Evolutionary conservation across 805 yeast species (phyloP), one percentile per base, ranked within the genome.

Genomic region (Lipomyces starkeyi): DNA sequence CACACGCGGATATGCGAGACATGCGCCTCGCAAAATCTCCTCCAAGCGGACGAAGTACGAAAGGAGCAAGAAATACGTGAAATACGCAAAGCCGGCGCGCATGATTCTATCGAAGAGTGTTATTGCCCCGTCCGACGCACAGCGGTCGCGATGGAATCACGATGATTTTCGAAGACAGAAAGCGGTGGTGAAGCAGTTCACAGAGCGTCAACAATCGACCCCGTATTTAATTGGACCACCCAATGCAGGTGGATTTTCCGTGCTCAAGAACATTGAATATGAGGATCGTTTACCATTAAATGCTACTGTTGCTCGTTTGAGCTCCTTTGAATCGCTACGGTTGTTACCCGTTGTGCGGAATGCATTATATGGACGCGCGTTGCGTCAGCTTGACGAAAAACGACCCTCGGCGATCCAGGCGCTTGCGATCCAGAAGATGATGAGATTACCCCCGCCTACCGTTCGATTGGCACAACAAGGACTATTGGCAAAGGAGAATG

Each of bases 401-500:
- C 76, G 73, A 56, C 90, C 98, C 11, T 87, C 97, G 0, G 91
- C 95, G 1, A 90, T 94, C 56, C 99, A 94, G 79, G 83, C 86
- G 3, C 89, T 93, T 5, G 89, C 95, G 4, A 85, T 91, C 55
- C 83, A 86, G 72, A 63, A 63, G 47, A 35, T 66, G 64, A 73
- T 11, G 72, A 68, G 62, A 52, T 66, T 69, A 49, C 67, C 69
- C 25, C 65, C 66, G 52, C 58, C 61, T 56, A 49, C 63, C 29
- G 60, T 62, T 40, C 70, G 66, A 27, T 53, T 35, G 25, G 61
- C 62, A 3, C 47, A 56, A 43, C 58, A 55, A 11, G 64, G 67
- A 29, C 7, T 55, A 20, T 32, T 64, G 20, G 57, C 60, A 6
- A 55, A 40, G 40, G 59, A 43, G 20, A 25, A 22, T 6, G 71